These are phyloP conservation scores for Gypsophila paniculata DNA, from an alignment of 179 eudicot species.

Conservation along the genomic window DNA sequence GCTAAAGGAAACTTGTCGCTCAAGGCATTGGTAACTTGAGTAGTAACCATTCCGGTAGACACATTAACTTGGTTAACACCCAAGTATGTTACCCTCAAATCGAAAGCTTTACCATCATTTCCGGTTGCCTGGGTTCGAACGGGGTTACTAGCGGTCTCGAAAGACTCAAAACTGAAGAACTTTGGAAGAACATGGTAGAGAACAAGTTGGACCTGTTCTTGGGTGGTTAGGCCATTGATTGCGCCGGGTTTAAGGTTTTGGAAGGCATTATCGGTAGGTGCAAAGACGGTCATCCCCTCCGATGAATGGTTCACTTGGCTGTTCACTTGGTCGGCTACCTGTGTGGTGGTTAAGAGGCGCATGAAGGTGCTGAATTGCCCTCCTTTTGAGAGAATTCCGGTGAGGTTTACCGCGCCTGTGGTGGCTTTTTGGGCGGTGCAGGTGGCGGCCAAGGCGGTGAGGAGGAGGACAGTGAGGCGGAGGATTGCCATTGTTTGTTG, in stretches of 20 bases:
- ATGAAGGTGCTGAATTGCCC: conserved; percentile 33
- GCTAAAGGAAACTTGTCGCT: conserved; percentile 44
- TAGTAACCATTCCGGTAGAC: conserved; percentile 39
- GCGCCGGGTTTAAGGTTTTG: conserved; percentile 34
- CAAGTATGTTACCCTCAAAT: conserved; percentile 34
- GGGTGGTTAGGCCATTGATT: conserved; percentile 27
- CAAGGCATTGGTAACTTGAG: conserved; percentile 44
- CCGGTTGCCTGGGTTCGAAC: conserved; percentile 66
- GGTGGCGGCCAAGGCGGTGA: conserved; percentile 13
- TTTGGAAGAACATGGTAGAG: conserved; percentile 61
- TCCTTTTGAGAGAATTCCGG: conserved; percentile 32
- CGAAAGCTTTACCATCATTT: conserved; percentile 40
- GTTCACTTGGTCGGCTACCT: conserved; percentile 29
- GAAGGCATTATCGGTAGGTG: conserved; percentile 51
- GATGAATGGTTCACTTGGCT: conserved; percentile 37
- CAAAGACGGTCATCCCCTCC: conserved; percentile 43
- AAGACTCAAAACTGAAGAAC: conserved; percentile 34
- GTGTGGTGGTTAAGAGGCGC: conserved; percentile 32
- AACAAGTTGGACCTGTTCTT: conserved; percentile 57
- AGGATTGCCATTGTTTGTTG: conserved; percentile 6
- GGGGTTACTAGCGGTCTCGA: conserved; percentile 65
- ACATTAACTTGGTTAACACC: conserved; percentile 55
- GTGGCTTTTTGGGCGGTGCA: conserved; percentile 29
- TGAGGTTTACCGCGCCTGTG: conserved; percentile 32
- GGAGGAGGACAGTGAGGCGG: conserved; percentile 19